Base-by-base conservation (phyloP, 108 stramenopile species). In the Fragilaria crotonensis region DNA sequence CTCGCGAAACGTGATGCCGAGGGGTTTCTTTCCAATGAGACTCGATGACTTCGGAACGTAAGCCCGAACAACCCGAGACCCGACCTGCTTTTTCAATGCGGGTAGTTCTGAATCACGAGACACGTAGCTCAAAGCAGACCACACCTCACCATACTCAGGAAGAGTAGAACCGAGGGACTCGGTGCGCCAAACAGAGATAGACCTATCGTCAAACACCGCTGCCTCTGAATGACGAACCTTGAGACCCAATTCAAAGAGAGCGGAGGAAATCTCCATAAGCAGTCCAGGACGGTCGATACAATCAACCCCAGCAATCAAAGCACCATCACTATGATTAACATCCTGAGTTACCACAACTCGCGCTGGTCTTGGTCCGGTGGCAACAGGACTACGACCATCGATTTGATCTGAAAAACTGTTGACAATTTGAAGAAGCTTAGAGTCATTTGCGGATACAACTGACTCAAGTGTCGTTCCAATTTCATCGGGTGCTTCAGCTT, bases 141-240 rank as follows among this genome's bases (percentile, higher is more conserved):
- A 78, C 4, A 91, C 81, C 53, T 85, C 81, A 52, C 81, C 89
- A 7, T 76, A 41, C 64, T 87, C 83, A 0, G 72, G 62, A 46
- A 75, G 48, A 18, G 71, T 72, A 14, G 49, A 20, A 11, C 75
- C 80, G 22, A 81, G 69, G 9, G 70, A 33, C 48, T 86, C 84
- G 50, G 85, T 87, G 27, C 90, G 72, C 90, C 90, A 93, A 30
- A 89, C 76, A 4, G 85, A 87, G 19, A 93, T 33, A 14, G 83
- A 86, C 29, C 90, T 67, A 20, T 48, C 48, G 18, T 57, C 54
- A 48, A 87, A 55, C 3, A 93, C 87, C 11, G 79, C 64, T 0
- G 90, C 90, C 73, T 93, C 90, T 7, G 87, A 83, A 60, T 83
- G 83, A 31, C 78, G 78, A 29, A 87, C 54, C 30, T 81, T 78